Conservation (phyloP, 768 basidiomycete genomes). For the Lactarius deliciosus region DNA sequence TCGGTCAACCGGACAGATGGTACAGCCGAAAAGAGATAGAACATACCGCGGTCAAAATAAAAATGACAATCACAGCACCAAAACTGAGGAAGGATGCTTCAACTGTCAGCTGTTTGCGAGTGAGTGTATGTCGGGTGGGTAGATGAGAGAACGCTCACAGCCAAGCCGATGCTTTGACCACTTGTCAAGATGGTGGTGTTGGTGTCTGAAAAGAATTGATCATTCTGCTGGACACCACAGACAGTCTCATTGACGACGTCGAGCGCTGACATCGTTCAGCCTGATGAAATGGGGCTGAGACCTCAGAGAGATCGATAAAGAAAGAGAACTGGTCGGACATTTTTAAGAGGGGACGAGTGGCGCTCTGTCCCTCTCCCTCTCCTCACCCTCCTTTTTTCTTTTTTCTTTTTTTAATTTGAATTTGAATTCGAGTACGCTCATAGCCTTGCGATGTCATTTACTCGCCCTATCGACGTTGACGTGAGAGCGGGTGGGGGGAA, state of each 20-base stretch:
- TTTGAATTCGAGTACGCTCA: too few relatives aligned
- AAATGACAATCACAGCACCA: background rate
- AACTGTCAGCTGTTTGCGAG: slow-evolving; percentile 35
- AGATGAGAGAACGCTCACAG: slow-evolving; percentile 30
- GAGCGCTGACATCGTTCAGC: background rate
- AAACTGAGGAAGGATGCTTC: slow-evolving; percentile 33
- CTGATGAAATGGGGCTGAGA: background rate
- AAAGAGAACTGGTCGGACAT: background rate
- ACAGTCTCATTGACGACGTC: slow-evolving; percentile 1
- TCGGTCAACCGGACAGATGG: background rate
- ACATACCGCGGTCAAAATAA: slow-evolving; percentile 15
- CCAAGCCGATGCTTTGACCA: slow-evolving; percentile 39
- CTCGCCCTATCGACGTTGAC: too few relatives aligned
- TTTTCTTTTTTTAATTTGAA: too few relatives aligned
- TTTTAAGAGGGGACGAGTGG: background rate
- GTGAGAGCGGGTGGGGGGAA: too few relatives aligned
- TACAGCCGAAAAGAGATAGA: too few relatives aligned
- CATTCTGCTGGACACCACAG: background rate
- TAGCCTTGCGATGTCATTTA: too few relatives aligned
- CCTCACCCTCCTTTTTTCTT: too few relatives aligned
- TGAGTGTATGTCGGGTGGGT: background rate
- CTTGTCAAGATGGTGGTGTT: slow-evolving; percentile 34
- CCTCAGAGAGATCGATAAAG: background rate
- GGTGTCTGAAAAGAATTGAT: background rate
- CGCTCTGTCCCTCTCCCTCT: too few relatives aligned